phyloP scores from a whole-genome alignment of 2,329 filamentous ascomycete genomes.

The Lachnellula hyalina region DNA sequence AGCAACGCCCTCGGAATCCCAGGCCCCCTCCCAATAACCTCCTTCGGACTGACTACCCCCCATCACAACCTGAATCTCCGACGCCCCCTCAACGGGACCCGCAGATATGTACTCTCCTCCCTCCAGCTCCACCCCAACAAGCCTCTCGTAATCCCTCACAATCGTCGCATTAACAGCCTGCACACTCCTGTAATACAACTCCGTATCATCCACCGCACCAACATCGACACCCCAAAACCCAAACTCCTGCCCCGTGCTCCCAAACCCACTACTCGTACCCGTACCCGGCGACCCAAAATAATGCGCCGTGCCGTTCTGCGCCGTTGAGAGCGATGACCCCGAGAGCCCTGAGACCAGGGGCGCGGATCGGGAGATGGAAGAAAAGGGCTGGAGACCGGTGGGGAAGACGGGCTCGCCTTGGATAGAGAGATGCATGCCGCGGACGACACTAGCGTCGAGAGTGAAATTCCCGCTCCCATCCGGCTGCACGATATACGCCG shows the following conservation, averaged over 20 bases:
- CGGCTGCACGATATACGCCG: conserved; percentile 39
- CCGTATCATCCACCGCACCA: conserved; percentile 8
- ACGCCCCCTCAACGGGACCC: conserved; percentile 1
- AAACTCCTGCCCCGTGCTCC: conserved; percentile 53
- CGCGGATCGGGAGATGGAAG: conserved; percentile 23
- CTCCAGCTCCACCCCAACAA: conserved; percentile 26
- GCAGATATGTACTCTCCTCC: conserved; percentile 3
- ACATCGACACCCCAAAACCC: conserved; percentile 42
- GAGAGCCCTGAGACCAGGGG: conserved; percentile 26
- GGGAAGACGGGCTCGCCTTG: conserved; percentile 48
- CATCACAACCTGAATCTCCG: conserved; percentile 8
- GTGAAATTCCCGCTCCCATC: conserved; percentile 42
- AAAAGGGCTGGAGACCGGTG: conserved; percentile 55
- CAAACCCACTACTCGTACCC: conserved; percentile 45
- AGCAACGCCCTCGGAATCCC: conserved; percentile 25
- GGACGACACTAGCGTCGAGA: conserved; percentile 44
- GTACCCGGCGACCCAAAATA: conserved; percentile 46
- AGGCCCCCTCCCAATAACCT: conserved; percentile 33
- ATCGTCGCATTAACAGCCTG: conserved; percentile 49
- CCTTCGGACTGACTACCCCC: conserved; percentile 28
- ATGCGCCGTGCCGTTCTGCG: conserved; percentile 51
- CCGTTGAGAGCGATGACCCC: conserved; percentile 43
- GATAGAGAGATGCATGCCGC: conserved; percentile 43
- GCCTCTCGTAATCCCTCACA: conserved; percentile 41
- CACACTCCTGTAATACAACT: conserved; percentile 51